These are phyloP conservation scores for Fraxinus nigra DNA, from an alignment of 305 asterid genomes.

Conservation along the genomic window DNA sequence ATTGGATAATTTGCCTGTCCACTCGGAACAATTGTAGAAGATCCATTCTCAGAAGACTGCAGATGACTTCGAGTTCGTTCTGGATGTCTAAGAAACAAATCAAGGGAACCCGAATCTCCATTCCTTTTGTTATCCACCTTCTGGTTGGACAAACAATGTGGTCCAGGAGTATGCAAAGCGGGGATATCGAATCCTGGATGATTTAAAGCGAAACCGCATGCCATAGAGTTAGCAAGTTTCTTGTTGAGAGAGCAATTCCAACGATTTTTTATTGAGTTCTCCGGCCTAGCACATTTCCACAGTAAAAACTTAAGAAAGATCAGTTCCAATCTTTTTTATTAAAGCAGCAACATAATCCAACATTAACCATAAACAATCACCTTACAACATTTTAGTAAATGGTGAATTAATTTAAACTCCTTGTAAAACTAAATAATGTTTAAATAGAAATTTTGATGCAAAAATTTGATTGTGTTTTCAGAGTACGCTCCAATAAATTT, in stretches of 20 bases:
- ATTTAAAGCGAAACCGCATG: background rate
- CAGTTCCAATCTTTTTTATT: background rate
- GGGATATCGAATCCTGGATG: conserved; percentile 9
- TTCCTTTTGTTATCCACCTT: background rate
- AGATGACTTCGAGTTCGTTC: background rate
- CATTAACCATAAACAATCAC: background rate
- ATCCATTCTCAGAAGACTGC: background rate
- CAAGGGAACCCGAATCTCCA: conserved; percentile 1
- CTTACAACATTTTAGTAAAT: background rate
- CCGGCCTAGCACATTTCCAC: conserved; percentile 30
- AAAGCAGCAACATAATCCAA: background rate
- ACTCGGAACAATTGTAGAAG: background rate
- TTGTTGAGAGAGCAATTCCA: conserved; percentile 53
- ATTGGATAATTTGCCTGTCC: background rate
- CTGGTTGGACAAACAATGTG: background rate
- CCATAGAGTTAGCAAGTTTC: conserved; percentile 18
- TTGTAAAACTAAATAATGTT: background rate
- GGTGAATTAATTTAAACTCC: background rate
- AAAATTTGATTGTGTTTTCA: background rate
- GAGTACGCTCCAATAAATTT: background rate
- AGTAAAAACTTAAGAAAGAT: background rate
- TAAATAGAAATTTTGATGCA: background rate
- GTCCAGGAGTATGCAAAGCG: background rate
- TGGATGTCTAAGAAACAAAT: conserved; percentile 23
- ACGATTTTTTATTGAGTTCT: conserved; percentile 48